Evolutionary conservation across 495 filamentous ascomycete species (phyloP).

Genomic region (Penicillium bialowiezense): DNA sequence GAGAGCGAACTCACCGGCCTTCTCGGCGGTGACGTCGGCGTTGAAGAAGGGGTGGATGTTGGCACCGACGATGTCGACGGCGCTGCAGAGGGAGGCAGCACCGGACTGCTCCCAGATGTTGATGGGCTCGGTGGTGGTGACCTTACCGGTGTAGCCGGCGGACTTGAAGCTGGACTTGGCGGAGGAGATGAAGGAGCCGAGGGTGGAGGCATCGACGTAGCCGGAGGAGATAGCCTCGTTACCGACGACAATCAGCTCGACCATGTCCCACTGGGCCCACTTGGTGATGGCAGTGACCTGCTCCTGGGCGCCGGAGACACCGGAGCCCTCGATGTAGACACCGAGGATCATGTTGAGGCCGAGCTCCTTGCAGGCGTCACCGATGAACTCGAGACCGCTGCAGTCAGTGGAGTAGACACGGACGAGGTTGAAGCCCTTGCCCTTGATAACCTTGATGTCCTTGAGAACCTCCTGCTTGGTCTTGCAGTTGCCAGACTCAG

Average conservation of each 20-base stretch:
- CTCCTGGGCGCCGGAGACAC: conserved; percentile 55
- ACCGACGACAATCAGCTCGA: conserved; percentile 79
- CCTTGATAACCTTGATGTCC: conserved; percentile 68
- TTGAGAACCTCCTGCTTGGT: conserved; percentile 49
- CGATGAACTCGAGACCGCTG: conserved; percentile 70
- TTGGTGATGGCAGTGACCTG: conserved; percentile 69
- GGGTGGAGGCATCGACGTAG: conserved; percentile 55
- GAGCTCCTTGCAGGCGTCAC: conserved; percentile 55
- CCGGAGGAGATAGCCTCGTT: conserved; percentile 84
- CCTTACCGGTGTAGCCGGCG: conserved; percentile 69
- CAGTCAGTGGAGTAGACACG: conserved; percentile 95
- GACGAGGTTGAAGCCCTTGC: conserved; percentile 73
- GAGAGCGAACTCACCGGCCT: conserved; percentile 72
- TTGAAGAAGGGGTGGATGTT: conserved; percentile 98
- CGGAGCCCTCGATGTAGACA: conserved; percentile 70
- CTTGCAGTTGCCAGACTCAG: conserved; percentile 64
- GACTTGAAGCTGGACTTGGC: conserved; percentile 45
- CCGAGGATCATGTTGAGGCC: conserved; percentile 79
- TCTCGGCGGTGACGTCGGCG: conserved; percentile 50
- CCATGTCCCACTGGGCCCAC: conserved; percentile 73
- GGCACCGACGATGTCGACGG: conserved; percentile 72
- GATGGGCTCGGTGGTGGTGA: conserved; percentile 86
- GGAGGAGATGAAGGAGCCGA: conserved; percentile 65
- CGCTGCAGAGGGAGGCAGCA: conserved; percentile 56
- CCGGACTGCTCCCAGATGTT: conserved; percentile 60